These are phyloP conservation scores for Aspergillus sp. DNA, from an alignment of 2,329 filamentous ascomycete species.

Conservation along the genomic window DNA sequence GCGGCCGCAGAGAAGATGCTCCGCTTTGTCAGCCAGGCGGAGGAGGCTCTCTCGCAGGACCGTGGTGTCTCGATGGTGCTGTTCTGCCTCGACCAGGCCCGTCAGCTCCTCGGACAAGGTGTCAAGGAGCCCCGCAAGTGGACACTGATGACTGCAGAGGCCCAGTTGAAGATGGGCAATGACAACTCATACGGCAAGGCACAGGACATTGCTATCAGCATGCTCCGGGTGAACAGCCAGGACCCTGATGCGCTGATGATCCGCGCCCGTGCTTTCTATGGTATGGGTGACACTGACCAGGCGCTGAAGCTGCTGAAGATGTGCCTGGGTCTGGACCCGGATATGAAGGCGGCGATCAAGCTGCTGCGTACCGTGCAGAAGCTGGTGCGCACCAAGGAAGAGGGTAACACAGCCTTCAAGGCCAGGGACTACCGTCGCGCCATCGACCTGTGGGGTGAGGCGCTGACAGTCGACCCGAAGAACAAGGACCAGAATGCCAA, in stretches of 20 bases:
- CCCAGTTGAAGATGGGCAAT: slow-evolving; percentile 88
- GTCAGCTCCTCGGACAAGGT: slow-evolving; percentile 72
- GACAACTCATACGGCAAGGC: slow-evolving; percentile 87
- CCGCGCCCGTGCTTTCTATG: slow-evolving; percentile 82
- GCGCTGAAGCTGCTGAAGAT: slow-evolving; percentile 89
- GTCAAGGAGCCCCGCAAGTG: slow-evolving; percentile 86
- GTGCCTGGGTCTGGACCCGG: slow-evolving; percentile 86
- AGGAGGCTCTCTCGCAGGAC: slow-evolving; percentile 72
- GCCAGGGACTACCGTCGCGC: slow-evolving; percentile 75
- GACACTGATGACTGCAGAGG: slow-evolving; percentile 89
- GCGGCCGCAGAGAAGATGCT: slow-evolving; percentile 82
- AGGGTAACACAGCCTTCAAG: slow-evolving; percentile 91
- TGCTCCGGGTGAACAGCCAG: slow-evolving; percentile 82
- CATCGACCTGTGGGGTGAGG: slow-evolving; percentile 79
- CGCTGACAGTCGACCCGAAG: slow-evolving; percentile 78
- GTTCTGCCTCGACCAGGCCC: slow-evolving; percentile 87
- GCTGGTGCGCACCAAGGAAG: slow-evolving; percentile 88
- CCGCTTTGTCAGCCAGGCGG: slow-evolving; percentile 76
- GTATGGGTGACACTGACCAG: slow-evolving; percentile 92
- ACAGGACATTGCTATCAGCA: slow-evolving; percentile 84
- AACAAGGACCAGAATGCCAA: slow-evolving; percentile 96
- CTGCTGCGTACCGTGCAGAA: slow-evolving; percentile 88
- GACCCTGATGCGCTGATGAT: slow-evolving; percentile 93
- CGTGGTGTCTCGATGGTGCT: slow-evolving; percentile 87
- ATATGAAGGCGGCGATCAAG: slow-evolving; percentile 85